Evolutionary conservation across 208 protist species (phyloP), one percentile per base, ranked within the genome.

Genomic region (Wallacemonas sp.): DNA sequence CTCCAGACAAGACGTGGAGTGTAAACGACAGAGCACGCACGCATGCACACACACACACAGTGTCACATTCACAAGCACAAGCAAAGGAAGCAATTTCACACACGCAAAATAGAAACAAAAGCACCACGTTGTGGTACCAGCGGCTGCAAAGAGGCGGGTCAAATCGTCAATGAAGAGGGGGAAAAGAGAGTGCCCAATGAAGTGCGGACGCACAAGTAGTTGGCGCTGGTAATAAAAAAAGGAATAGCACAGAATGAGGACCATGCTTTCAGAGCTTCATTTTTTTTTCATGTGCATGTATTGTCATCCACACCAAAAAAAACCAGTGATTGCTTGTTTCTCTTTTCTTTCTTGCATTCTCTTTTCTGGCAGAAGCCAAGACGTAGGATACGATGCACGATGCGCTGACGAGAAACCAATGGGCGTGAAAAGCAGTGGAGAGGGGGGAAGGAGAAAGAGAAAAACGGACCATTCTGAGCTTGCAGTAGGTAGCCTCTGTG

Each of bases 151-250:
- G n/a, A n/a, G n/a, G n/a, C n/a, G n/a, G n/a, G n/a, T n/a, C n/a
- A n/a, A n/a, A n/a, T n/a, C n/a, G n/a, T n/a, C n/a, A 46, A 65
- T 34, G 65, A 64, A 69, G 19, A 19, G 19, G 57, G 29, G 12
- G 23, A 49, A 55, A 30, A 54, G 70, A 52, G 27, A 61, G 19
- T 32, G 23, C 23, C 9, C 41, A 58, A 32, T 6, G 56, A 66
- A 30, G 41, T n/a, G n/a, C 43, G 61, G 48, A 46, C 36, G 36
- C 14, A 41, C 36, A 41, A 41, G 14, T 17, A 41, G 36, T 41
- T 17, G 36, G 36, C 36, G 36, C 14, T 14, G 36, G 36, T 29
- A n/a, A 19, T 54, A 21, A 9, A 5, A 54, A 29, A 21, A 54
- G 21, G n/a, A 27, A 21, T 29, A 41, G 36, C 36, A 14, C 36